Base-by-base conservation (phyloP, 257 asterid species). In the Mitragyna speciosa region DNA sequence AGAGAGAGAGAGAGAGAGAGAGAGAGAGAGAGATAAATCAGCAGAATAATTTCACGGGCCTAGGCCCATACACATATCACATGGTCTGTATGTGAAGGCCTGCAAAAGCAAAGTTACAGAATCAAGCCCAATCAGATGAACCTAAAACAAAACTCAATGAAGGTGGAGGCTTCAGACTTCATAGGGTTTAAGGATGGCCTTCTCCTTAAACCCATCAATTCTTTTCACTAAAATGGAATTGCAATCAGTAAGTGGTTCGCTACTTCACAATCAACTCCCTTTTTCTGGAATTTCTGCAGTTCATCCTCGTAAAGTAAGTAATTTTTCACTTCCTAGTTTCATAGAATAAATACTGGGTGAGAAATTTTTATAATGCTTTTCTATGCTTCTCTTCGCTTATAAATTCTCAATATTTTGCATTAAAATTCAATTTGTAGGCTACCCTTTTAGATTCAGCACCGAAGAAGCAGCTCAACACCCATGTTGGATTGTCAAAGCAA, bases 221-320 rank as follows among this genome's bases (percentile, higher is more conserved):
- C 26, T 17, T 36, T 58, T 72, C 73, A 73, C 73, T 78, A 63
- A 74, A 45, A 90, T 90, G 98, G 87, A 84, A 63, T 56, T 87
- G 79, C 96, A 86, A 76, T 86, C 88, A 71, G 82, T 88, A 12
- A 75, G 85, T 76, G 80, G 80, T 75, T 78, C 75, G 83, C 85
- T 36, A 36, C 39, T 85, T 84, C 95, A 83, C 67, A 81, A 71
- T 84, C 82, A 54, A 36, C 78, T 88, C 67, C 85, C 83, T 69
- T 76, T 83, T 26, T 56, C 85, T 82, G 79, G 24, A 10, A 52
- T 78, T 75, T 74, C 87, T 71, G 85, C 81, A 73, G 83, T 82
- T 75, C 94, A 52, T 24, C 70, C 68, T 77, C 89, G 41, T 33
- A 17, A 78, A 14, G 98, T 93, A 76, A 88, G 91, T 85, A 26